These are phyloP conservation scores for Ottelia alismoides DNA, from an alignment of 106 monocot genomes.

Conservation along the genomic window DNA sequence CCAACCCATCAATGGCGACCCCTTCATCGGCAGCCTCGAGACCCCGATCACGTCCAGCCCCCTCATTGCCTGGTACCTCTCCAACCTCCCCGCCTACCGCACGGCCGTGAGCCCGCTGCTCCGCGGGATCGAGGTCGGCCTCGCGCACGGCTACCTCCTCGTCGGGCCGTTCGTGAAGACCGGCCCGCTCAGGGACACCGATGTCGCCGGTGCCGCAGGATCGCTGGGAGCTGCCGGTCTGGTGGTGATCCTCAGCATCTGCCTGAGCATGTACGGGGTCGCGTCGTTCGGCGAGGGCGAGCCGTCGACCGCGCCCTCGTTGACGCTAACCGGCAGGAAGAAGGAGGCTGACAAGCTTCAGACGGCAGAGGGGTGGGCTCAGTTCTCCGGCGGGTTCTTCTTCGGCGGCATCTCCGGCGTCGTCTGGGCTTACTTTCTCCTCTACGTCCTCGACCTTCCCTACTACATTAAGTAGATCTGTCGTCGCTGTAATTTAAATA, in stretches of 20 bases:
- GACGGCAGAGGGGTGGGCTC: slow-evolving; percentile 88
- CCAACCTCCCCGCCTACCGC: slow-evolving; percentile 98
- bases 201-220: slow-evolving; percentile 56
- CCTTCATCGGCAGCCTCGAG: slow-evolving; percentile 91
- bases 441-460: slow-evolving; percentile 88
- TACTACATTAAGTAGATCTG: slow-evolving; percentile 82
- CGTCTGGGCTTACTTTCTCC: slow-evolving; percentile 90
- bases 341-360: slow-evolving; percentile 95
- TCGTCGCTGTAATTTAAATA: no score
- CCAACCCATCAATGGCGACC: slow-evolving; percentile 90
- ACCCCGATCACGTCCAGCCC: slow-evolving; percentile 93
- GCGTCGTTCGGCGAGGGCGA: slow-evolving; percentile 88
- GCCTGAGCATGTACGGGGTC: slow-evolving; percentile 83
- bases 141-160: slow-evolving; percentile 87
- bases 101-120: slow-evolving; percentile 93
- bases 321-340: slow-evolving; percentile 85
- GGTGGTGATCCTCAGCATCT: slow-evolving; percentile 81
- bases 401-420: slow-evolving; percentile 91
- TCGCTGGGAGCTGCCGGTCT: slow-evolving; percentile 82
- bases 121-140: slow-evolving; percentile 85
- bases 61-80: slow-evolving; percentile 89
- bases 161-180: slow-evolving; percentile 92
- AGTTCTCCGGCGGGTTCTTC: slow-evolving; percentile 94
- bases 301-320: slow-evolving; percentile 58
- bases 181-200: slow-evolving; percentile 87